Conservation (phyloP, 192 early-diverging fungal genomes). For the Backusella australiensis region DNA sequence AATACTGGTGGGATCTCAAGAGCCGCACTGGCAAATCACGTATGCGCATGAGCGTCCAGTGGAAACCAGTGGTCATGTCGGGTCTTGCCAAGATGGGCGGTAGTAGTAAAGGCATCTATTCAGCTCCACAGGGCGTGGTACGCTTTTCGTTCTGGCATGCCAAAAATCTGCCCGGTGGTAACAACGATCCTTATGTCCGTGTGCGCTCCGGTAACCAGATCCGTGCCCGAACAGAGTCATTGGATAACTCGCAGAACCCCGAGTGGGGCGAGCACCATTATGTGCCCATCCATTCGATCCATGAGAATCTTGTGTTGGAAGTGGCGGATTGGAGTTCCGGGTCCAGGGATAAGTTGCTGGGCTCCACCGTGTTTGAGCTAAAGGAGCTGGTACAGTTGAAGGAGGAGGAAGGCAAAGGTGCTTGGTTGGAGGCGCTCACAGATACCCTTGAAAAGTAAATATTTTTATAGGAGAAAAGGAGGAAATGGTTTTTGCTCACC, state of each 20-base stretch:
- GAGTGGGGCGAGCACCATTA: constrained; percentile 84
- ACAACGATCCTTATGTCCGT: constrained; percentile 74
- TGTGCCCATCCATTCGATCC: constrained; percentile 65
- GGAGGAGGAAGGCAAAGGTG: constrained; percentile 12
- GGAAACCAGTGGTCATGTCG: constrained; percentile 73
- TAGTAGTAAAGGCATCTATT: background rate
- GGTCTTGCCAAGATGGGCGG: constrained; percentile 11
- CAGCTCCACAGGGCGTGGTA: constrained; percentile 64
- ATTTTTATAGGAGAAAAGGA: background rate
- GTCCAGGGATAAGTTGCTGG: constrained; percentile 72
- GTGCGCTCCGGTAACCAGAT: constrained; percentile 53
- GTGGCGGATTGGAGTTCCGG: constrained; percentile 76
- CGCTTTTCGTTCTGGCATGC: constrained; percentile 70
- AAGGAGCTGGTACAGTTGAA: constrained; percentile 29
- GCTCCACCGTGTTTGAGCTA: constrained; percentile 50
- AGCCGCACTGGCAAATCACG: background rate
- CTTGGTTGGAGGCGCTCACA: constrained; percentile 15
- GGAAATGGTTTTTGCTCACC: background rate
- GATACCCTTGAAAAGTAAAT: constrained; percentile 3
- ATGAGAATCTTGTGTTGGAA: constrained; percentile 65
- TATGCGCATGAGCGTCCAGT: constrained; percentile 43
- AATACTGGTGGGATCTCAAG: constrained; percentile 35
- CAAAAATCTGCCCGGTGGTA: constrained; percentile 56
- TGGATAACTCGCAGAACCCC: constrained; percentile 74
- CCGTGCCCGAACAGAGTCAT: constrained; percentile 65